Percentiles rank a stretch among this genome's conserved stretches.
Conservation (phyloP, 2,329 filamentous ascomycete genomes). For the Emergomyces orientalis region DNA sequence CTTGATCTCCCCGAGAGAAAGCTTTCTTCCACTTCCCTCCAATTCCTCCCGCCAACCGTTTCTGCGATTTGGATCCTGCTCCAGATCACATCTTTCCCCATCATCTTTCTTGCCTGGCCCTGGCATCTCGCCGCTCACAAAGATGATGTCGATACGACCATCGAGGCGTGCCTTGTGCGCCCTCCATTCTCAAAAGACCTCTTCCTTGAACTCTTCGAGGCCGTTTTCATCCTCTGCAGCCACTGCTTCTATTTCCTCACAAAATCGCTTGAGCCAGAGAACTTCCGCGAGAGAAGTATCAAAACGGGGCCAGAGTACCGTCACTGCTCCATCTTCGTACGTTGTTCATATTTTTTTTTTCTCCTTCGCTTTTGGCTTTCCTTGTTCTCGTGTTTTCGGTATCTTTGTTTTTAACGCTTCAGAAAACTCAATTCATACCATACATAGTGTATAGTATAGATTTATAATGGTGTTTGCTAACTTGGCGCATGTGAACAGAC, state of each 20-base stretch:
- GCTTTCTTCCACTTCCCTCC: background rate
- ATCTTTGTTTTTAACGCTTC: background rate
- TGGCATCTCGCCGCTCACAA: conserved; percentile 27
- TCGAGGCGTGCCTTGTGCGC: conserved; percentile 41
- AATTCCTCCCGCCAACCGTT: background rate
- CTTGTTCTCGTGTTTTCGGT: background rate
- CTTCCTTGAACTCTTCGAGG: conserved; percentile 31
- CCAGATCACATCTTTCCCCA: background rate
- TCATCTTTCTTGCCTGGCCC: conserved; percentile 20
- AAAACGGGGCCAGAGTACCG: conserved; percentile 39
- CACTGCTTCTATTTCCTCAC: conserved; percentile 37
- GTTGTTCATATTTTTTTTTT: conserved; percentile 24
- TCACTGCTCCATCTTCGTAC: conserved; percentile 45
- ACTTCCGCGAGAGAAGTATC: conserved; percentile 21
- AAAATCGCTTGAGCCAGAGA: conserved; percentile 33
- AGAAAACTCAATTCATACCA: background rate
- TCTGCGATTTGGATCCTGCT: background rate
- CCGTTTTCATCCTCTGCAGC: conserved; percentile 38
- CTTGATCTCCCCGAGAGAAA: background rate
- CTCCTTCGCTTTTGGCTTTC: too few relatives aligned
- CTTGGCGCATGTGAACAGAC: conserved; percentile 30
- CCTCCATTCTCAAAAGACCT: conserved; percentile 28
- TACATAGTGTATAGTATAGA: background rate
- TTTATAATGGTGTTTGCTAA: background rate
- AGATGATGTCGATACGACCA: conserved; percentile 44